Percentiles rank a stretch among this genome's conserved stretches.
These are phyloP conservation scores for Populus davidiana DNA, from an alignment of 345 rosid species.

Conservation along the genomic window DNA sequence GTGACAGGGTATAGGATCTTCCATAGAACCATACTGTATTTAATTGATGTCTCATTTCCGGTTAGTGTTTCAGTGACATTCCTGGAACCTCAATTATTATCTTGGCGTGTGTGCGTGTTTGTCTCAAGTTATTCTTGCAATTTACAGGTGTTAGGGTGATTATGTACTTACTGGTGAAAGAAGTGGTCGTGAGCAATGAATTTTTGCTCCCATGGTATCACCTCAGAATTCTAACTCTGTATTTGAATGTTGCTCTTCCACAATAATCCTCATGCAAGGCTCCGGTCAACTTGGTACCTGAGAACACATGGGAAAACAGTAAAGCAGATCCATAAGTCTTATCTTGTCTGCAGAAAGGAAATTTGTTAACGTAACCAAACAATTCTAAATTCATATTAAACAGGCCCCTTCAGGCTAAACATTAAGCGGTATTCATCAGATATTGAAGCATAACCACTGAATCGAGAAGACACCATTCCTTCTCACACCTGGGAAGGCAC, in stretches of 20 bases:
- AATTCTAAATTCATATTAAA: not conserved
- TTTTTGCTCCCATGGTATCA: not conserved
- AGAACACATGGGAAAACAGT: not conserved
- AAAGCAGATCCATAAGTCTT: not conserved
- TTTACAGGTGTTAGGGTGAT: not conserved
- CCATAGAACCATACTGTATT: not conserved
- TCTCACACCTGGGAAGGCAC: not conserved
- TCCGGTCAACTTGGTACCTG: constrained; percentile 27
- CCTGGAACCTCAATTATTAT: not conserved
- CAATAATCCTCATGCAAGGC: constrained; percentile 11
- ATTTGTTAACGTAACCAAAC: not conserved
- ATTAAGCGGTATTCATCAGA: not conserved
- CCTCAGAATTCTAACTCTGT: not conserved
- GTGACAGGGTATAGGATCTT: not conserved
- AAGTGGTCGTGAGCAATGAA: not conserved
- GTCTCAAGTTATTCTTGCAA: not conserved
- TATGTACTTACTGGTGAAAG: not conserved
- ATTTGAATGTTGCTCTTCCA: constrained; percentile 8
- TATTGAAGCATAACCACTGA: not conserved
- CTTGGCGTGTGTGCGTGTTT: not conserved
- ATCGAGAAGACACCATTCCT: not conserved
- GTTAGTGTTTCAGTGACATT: not conserved
- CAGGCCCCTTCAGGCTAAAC: not conserved
- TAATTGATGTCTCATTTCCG: not conserved
- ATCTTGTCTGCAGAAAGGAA: not conserved